These are phyloP conservation scores for Pleurotus cornucopiae DNA, from an alignment of 768 basidiomycete species.

Conservation along the genomic window DNA sequence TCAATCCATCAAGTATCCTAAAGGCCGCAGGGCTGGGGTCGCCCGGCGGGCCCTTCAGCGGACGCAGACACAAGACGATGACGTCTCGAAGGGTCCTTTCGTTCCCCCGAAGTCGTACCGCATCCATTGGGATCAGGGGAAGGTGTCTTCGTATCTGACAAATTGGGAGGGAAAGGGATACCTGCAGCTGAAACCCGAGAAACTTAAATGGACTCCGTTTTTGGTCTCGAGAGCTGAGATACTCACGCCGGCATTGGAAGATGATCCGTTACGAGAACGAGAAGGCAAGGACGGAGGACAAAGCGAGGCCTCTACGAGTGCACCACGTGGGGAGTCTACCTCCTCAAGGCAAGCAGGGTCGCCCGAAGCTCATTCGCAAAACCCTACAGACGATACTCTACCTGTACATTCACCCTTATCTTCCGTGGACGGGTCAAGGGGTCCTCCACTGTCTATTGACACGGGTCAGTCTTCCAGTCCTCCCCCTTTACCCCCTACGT, in stretches of 20 bases:
- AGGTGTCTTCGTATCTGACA: conserved; percentile 60
- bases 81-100: conserved; percentile 45
- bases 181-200: conserved; percentile 70
- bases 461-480: neutral
- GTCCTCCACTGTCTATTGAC: neutral
- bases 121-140: conserved; percentile 68
- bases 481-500: neutral
- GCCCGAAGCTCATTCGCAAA: neutral
- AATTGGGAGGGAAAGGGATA: conserved; percentile 80
- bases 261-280: conserved; percentile 10
- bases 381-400: neutral
- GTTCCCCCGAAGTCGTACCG: conserved; percentile 67
- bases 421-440: neutral
- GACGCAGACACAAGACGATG: conserved; percentile 44
- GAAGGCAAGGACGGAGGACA: neutral
- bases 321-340: conserved; percentile 4
- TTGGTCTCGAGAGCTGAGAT: conserved; percentile 47
- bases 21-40: conserved; percentile 63
- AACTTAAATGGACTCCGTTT: conserved; percentile 94
- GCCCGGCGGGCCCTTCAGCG: conserved; percentile 62
- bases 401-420: neutral
- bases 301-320: neutral
- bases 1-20: conserved; percentile 71
- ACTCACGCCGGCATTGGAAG: conserved; percentile 3
- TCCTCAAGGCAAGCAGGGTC: conserved; percentile 4